A percentile compares a stretch with the other conserved stretches of the same genome.
These are phyloP conservation scores for Umbelopsis vinacea DNA, from an alignment of 192 early-diverging fungal genomes.

Conservation along the genomic window DNA sequence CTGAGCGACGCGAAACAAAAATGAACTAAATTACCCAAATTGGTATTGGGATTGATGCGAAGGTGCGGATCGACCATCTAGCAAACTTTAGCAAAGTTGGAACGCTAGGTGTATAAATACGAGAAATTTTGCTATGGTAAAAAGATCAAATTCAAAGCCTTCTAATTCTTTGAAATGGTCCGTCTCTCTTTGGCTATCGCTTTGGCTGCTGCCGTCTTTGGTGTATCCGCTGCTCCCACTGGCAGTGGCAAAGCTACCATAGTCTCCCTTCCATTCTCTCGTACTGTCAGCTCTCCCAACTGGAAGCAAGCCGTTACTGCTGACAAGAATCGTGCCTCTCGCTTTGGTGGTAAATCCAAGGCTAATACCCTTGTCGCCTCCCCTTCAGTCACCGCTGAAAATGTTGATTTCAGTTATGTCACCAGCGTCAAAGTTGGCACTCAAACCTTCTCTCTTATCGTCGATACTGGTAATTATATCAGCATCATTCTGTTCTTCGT, in stretches of 20 bases:
- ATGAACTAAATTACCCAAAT: background rate
- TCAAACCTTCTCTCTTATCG: slow-evolving; percentile 34
- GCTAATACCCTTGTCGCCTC: background rate
- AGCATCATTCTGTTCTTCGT: background rate
- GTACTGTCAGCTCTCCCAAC: slow-evolving; percentile 9
- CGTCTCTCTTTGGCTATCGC: slow-evolving; percentile 3
- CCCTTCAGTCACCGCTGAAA: slow-evolving; percentile 21
- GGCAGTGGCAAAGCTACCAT: background rate
- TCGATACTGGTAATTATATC: slow-evolving; percentile 30
- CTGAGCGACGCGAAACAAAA: background rate
- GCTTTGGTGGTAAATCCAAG: background rate
- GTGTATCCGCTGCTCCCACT: slow-evolving; percentile 25
- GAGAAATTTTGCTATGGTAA: background rate
- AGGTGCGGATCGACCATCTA: background rate
- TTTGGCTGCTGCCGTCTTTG: slow-evolving; percentile 19
- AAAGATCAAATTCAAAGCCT: background rate
- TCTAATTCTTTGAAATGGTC: background rate
- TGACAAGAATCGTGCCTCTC: slow-evolving; percentile 22
- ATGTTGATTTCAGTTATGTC: slow-evolving; percentile 30
- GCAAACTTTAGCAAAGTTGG: background rate
- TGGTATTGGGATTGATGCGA: background rate
- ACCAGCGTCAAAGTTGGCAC: slow-evolving; percentile 27
- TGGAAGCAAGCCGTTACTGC: slow-evolving; percentile 24
- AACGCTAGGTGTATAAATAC: background rate
- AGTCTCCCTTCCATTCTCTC: slow-evolving; percentile 21